Base-by-base conservation (phyloP, 495 filamentous ascomycete genomes). In the Cryomyces minteri region DNA sequence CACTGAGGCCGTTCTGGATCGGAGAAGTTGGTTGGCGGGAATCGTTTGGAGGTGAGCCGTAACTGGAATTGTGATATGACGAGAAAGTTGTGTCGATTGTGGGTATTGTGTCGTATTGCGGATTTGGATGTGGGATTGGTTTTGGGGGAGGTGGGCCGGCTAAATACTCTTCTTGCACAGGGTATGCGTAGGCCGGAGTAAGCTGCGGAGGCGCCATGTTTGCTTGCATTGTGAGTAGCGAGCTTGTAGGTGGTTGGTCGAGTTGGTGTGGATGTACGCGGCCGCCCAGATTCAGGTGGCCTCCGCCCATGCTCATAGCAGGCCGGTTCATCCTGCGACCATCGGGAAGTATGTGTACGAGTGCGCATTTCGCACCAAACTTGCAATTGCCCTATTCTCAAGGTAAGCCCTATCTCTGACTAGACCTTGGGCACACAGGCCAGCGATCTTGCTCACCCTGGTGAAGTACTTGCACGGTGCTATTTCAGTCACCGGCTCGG, bases 401-500 rank as follows among this genome's bases (percentile, higher is more conserved):
- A 18, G 41, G 31, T 41, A 11, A 55, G 47, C 37, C 12, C 9
- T 14, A 9, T 25, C 18, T 25, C 18, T 25, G 18, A 25, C 18
- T 32, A 32, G 51, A 30, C 14, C 32, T 10, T 12, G 43, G 39
- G 31, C 12, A 50, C 25, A 34, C 14, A 25, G 18, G 18, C 18
- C 18, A 25, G 2, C 2, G 18, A 25, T 25, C 18, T 25, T 2
- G 18, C 75, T 54, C 70, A 94, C 88, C 79, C 95, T 98, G 49
- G 84, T 77, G 53, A 96, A 98, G 65, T 96, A 98, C 67, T 96
- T 96, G 75, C 90, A 98, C 28, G 81, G 79, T 39, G 87, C 79
- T 49, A 79, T 84, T 48, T 92, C 85, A 31, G 77, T 71, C 25
- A 84, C 70, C 18, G 77, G 64, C 60, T 88, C 80, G 48, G 82